These are phyloP conservation scores for Populus euphratica DNA, from an alignment of 345 rosid genomes.

Conservation along the genomic window DNA sequence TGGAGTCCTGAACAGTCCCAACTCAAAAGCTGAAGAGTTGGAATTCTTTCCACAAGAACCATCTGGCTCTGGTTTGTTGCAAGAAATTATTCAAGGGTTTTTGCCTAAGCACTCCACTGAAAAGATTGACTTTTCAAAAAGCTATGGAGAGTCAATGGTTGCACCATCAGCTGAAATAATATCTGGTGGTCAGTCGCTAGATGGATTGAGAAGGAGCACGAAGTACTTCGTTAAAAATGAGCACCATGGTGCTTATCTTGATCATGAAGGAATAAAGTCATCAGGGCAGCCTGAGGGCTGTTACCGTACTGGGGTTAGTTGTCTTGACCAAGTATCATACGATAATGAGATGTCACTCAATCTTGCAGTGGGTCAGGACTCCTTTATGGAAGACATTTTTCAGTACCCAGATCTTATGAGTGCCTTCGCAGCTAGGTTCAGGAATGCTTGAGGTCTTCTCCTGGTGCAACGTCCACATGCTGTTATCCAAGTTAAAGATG, in stretches of 20 bases:
- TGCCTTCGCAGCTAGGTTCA: slow-evolving; percentile 38
- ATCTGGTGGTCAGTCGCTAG: slow-evolving; percentile 1
- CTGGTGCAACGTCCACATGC: not conserved
- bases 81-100: slow-evolving; percentile 76
- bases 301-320: slow-evolving; percentile 19
- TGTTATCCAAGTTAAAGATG: no score
- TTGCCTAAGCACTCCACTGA: slow-evolving; percentile 41
- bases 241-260: slow-evolving; percentile 5
- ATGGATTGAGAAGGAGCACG: slow-evolving; percentile 8
- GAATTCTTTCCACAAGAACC: slow-evolving; percentile 52
- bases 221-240: not conserved
- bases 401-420: slow-evolving; percentile 36
- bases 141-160: not conserved
- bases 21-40: slow-evolving; percentile 3
- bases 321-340: not conserved
- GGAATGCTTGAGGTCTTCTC: slow-evolving; percentile 21
- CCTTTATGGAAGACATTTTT: slow-evolving; percentile 32
- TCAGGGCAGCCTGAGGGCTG: slow-evolving; percentile 17
- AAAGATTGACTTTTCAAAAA: slow-evolving; percentile 6
- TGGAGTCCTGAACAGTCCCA: not conserved
- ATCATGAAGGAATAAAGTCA: slow-evolving; percentile 4
- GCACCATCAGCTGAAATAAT: slow-evolving; percentile 10
- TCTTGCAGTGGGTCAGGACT: slow-evolving; percentile 25
- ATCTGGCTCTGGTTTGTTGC: slow-evolving; percentile 69
- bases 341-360: slow-evolving; percentile 10